These are phyloP conservation scores for Argentina anserina DNA, from an alignment of 306 rosid species.

Conservation along the genomic window DNA sequence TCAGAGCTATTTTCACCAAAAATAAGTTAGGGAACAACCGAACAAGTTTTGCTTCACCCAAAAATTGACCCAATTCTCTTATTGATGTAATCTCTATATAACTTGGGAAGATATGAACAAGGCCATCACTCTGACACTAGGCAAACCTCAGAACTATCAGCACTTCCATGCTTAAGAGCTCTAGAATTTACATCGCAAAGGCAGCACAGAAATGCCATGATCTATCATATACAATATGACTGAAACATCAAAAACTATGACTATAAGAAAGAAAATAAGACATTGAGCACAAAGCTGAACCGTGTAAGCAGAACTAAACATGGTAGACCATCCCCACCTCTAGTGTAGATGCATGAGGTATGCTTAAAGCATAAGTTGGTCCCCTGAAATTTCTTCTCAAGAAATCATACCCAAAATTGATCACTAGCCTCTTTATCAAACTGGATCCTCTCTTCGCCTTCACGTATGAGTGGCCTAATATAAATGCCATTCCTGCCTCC, in stretches of 20 bases:
- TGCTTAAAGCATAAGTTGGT: conserved; percentile 71
- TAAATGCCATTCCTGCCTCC: conserved; percentile 95
- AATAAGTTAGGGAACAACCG: background rate
- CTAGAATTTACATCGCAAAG: conserved; percentile 2
- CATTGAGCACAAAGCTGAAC: conserved; percentile 36
- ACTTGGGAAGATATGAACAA: background rate
- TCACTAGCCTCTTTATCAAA: conserved; percentile 66
- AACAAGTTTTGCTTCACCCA: background rate
- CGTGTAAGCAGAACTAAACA: conserved; percentile 42
- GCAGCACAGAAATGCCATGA: conserved; percentile 32
- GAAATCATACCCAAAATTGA: conserved; percentile 84
- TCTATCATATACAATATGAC: conserved; percentile 41
- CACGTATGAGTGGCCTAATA: conserved; percentile 90
- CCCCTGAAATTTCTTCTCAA: conserved; percentile 91
- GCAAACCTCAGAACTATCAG: conserved; percentile 12
- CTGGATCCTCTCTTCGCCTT: conserved; percentile 91
- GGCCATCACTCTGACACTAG: background rate
- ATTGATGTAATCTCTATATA: conserved; percentile 5
- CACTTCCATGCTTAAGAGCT: conserved; percentile 11
- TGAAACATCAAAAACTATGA: conserved; percentile 5
- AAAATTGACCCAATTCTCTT: background rate
- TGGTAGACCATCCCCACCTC: conserved; percentile 95
- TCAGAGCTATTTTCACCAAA: background rate
- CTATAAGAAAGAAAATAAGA: conserved; percentile 1
- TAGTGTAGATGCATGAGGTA: conserved; percentile 90